These are phyloP conservation scores for Basipetospora chlamydospora DNA, from an alignment of 2,329 filamentous ascomycete genomes.

Conservation along the genomic window DNA sequence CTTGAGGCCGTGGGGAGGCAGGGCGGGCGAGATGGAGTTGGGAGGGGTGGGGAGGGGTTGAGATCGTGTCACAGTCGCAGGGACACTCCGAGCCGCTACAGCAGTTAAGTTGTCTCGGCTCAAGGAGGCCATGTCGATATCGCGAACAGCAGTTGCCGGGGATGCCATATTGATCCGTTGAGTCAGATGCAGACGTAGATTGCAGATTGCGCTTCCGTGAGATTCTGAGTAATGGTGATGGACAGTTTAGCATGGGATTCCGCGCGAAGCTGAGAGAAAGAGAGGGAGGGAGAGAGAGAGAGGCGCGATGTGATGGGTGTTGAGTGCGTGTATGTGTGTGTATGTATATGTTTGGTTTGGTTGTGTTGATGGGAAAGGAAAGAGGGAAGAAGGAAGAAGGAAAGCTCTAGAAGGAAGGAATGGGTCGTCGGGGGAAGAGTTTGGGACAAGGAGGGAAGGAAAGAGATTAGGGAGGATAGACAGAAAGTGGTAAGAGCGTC, in stretches of 20 bases:
- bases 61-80: slow-evolving; percentile 43
- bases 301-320: background rate
- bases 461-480: too few species aligned
- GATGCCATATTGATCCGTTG: slow-evolving; percentile 40
- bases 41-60: slow-evolving; percentile 74
- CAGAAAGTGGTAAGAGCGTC: too few species aligned
- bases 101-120: slow-evolving; percentile 58
- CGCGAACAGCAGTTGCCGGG: slow-evolving; percentile 52
- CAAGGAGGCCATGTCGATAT: slow-evolving; percentile 47
- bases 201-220: slow-evolving; percentile 1
- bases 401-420: too few species aligned
- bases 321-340: too few species aligned
- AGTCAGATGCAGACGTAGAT: slow-evolving; percentile 6
- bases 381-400: too few species aligned
- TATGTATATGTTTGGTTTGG: too few species aligned
- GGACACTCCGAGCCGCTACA: slow-evolving; percentile 53
- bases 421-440: too few species aligned
- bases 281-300: background rate
- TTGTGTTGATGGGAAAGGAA: background rate
- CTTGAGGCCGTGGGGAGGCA: slow-evolving; percentile 69
- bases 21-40: slow-evolving; percentile 82
- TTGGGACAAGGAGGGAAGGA: too few species aligned
- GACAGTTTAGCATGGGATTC: too few species aligned
- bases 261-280: slow-evolving; percentile 3
- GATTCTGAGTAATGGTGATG: too few species aligned